Evolutionary conservation across 371 early-diverging fungal genomes (phyloP).

Genomic region (Mortierella sp.): DNA sequence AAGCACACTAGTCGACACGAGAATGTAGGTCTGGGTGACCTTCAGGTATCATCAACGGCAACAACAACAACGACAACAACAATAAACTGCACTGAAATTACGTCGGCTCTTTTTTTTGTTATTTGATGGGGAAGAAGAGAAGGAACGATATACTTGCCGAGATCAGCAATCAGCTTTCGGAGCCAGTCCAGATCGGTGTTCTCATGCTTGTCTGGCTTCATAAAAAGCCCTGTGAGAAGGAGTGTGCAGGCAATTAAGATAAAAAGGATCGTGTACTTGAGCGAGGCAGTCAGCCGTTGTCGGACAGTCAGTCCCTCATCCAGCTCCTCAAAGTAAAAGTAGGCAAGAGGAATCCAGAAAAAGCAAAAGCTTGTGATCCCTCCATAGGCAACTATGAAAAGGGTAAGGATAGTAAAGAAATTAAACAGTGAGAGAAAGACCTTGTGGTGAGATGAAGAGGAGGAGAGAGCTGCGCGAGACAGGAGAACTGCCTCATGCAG

Average conservation of each 20-base stretch:
- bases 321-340: slow-evolving; percentile 74
- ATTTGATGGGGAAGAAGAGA: neutral
- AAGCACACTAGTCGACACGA: too few relatives aligned
- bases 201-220: slow-evolving; percentile 40
- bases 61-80: too few relatives aligned
- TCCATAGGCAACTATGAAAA: slow-evolving; percentile 61
- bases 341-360: slow-evolving; percentile 71
- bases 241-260: slow-evolving; percentile 35
- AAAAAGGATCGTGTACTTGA: slow-evolving; percentile 51
- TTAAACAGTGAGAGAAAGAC: neutral
- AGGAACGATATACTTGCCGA: slow-evolving; percentile 24
- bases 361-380: slow-evolving; percentile 63
- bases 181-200: slow-evolving; percentile 48
- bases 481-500: too few relatives aligned
- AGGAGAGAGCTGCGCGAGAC: neutral
- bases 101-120: too few relatives aligned
- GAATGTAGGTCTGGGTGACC: too few relatives aligned
- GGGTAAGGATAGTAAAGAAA: too few relatives aligned
- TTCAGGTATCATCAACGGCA: too few relatives aligned
- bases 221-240: slow-evolving; percentile 38
- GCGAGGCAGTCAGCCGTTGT: slow-evolving; percentile 27
- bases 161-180: slow-evolving; percentile 34
- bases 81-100: too few relatives aligned
- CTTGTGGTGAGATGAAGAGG: neutral
- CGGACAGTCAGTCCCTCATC: slow-evolving; percentile 27